Evolutionary conservation across 495 filamentous ascomycete species (phyloP).

Genomic region (Hypoxylon perforatum): DNA sequence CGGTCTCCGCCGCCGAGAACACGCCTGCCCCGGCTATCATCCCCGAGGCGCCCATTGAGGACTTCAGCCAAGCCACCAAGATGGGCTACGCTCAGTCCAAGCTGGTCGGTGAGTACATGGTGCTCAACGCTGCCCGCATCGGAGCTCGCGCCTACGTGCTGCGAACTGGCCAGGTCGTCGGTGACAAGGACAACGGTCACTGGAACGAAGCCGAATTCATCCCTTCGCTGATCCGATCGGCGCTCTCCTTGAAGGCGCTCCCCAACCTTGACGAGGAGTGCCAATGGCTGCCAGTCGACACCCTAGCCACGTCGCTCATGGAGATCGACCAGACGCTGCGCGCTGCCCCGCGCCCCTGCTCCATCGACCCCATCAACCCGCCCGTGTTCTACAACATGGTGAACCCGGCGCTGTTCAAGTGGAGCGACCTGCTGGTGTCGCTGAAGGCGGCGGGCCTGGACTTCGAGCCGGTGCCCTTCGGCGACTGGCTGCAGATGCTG

Average conservation of each 20-base stretch:
- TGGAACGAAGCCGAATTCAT: constrained; percentile 69
- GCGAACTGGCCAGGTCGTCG: constrained; percentile 67
- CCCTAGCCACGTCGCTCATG: constrained; percentile 53
- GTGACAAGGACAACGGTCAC: constrained; percentile 54
- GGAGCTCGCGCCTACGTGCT: constrained; percentile 57
- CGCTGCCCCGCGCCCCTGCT: not conserved
- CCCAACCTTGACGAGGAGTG: constrained; percentile 55
- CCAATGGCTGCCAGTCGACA: constrained; percentile 68
- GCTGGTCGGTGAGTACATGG: constrained; percentile 62
- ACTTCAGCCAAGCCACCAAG: constrained; percentile 50
- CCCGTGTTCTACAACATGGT: constrained; percentile 55
- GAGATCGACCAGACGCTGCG: constrained; percentile 54
- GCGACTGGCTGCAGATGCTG: constrained; percentile 55
- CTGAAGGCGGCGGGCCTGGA: constrained; percentile 46
- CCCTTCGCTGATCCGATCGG: constrained; percentile 64
- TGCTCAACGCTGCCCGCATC: constrained; percentile 51
- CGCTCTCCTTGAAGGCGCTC: constrained; percentile 57
- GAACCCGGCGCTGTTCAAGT: constrained; percentile 51
- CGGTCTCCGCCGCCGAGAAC: constrained; percentile 54
- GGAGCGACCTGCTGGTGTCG: constrained; percentile 56
- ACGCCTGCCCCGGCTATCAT: constrained; percentile 43
- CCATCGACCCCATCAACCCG: constrained; percentile 10
- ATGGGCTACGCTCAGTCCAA: constrained; percentile 70
- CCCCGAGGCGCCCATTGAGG: constrained; percentile 51
- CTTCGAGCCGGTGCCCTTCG: constrained; percentile 53